Conservation (phyloP, 2,329 filamentous ascomycete species). For the Verruconis gallopava region DNA sequence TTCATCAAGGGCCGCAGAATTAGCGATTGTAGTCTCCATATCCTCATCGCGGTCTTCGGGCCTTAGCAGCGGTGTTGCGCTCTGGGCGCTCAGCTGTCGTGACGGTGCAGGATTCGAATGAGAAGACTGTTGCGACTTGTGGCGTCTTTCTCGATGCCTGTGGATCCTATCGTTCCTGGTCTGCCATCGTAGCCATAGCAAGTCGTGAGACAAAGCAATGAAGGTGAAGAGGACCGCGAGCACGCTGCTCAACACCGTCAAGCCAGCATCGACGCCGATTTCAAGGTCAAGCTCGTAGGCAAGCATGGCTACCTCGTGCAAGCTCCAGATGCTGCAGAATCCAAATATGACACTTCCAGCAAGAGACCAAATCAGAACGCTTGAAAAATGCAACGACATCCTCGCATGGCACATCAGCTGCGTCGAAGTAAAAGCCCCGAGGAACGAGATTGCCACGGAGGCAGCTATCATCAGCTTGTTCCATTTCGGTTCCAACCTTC, state of each 20-base stretch:
- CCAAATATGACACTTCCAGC: conserved; percentile 21
- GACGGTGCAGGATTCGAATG: neutral
- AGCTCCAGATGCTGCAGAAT: conserved; percentile 22
- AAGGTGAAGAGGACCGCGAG: conserved; percentile 14
- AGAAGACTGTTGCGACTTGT: neutral
- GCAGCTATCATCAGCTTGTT: conserved; percentile 18
- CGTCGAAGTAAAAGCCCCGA: conserved; percentile 22
- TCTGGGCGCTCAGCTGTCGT: neutral
- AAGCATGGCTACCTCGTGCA: conserved; percentile 22
- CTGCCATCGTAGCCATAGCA: conserved; percentile 18
- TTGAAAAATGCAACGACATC: conserved; percentile 17
- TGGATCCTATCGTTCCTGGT: neutral
- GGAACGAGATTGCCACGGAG: conserved; percentile 20
- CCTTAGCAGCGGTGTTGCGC: neutral
- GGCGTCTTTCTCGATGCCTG: neutral
- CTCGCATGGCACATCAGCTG: conserved; percentile 23
- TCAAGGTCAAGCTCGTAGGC: conserved; percentile 20
- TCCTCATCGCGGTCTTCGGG: neutral
- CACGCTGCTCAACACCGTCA: conserved; percentile 16
- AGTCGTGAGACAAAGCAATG: conserved; percentile 16
- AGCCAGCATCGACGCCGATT: conserved; percentile 18
- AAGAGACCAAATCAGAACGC: conserved; percentile 19
- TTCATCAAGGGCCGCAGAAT: neutral
- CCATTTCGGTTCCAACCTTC: conserved; percentile 13
- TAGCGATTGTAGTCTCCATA: neutral